A percentile compares a stretch with the other conserved stretches of the same genome.
Evolutionary conservation across 495 filamentous ascomycete genomes (phyloP).

Genomic region (Neurospora sp.): DNA sequence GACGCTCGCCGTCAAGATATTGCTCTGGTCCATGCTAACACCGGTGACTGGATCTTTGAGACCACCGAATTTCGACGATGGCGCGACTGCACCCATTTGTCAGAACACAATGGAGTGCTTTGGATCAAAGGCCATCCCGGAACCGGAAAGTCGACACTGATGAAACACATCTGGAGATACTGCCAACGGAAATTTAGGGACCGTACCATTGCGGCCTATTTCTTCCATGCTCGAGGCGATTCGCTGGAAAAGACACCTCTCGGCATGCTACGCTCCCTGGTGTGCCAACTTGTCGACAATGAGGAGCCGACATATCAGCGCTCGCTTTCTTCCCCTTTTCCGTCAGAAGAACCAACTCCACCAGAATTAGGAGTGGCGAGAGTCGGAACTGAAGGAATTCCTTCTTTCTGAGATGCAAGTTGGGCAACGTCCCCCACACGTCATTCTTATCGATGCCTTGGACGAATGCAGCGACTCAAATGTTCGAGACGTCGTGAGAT

Average conservation of each 20-base stretch:
- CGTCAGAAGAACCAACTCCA: background rate
- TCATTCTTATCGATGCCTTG: background rate
- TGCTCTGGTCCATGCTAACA: background rate
- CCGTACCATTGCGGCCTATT: slow-evolving; percentile 28
- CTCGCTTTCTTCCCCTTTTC: background rate
- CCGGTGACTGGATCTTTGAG: slow-evolving; percentile 8
- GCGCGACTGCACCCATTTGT: background rate
- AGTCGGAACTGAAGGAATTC: background rate
- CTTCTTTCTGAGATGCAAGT: background rate
- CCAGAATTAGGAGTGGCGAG: background rate
- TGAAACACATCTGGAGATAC: slow-evolving; percentile 8
- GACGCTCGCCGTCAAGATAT: slow-evolving; percentile 6
- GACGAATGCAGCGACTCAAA: background rate
- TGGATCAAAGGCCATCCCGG: slow-evolving; percentile 20
- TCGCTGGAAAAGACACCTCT: slow-evolving; percentile 30
- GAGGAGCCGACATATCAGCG: background rate
- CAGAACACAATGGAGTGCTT: slow-evolving; percentile 10
- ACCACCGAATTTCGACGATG: slow-evolving; percentile 3
- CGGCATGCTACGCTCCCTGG: slow-evolving; percentile 40
- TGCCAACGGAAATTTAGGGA: background rate
- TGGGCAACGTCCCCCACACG: background rate
- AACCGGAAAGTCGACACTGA: slow-evolving; percentile 17
- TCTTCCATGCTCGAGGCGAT: slow-evolving; percentile 40
- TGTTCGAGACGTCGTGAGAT: background rate
- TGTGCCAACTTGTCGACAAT: slow-evolving; percentile 13